A percentile compares a stretch with the other conserved stretches of the same genome.
These are phyloP conservation scores for Pseudogymnoascus destructans DNA, from an alignment of 2,329 filamentous ascomycete species.

Conservation along the genomic window DNA sequence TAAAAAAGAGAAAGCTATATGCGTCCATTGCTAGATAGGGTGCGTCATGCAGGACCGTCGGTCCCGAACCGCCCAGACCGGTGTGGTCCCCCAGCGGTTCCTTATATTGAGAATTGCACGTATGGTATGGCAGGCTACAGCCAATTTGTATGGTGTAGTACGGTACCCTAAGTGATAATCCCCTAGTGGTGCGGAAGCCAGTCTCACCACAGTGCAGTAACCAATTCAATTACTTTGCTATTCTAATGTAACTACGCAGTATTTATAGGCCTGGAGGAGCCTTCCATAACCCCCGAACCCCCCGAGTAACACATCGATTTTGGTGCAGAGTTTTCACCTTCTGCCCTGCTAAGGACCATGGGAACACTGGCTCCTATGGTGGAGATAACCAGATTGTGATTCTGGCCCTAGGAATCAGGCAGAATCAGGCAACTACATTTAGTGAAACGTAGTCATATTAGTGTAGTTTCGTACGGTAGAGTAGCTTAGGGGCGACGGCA, in stretches of 20 bases:
- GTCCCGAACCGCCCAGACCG: too few species aligned
- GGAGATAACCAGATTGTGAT: not conserved
- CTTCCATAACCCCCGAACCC: not conserved
- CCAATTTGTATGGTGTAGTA: not conserved
- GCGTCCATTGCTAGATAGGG: slow-evolving; percentile 36
- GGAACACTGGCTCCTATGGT: not conserved
- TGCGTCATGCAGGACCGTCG: too few species aligned
- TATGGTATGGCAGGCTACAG: not conserved
- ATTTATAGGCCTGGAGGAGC: not conserved
- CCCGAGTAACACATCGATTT: not conserved
- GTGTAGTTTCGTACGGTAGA: too few species aligned
- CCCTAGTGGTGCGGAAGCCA: not conserved
- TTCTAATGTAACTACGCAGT: not conserved
- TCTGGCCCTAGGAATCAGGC: too few species aligned
- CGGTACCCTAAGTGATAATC: not conserved
- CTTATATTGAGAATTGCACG: not conserved
- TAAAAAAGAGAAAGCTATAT: slow-evolving; percentile 13
- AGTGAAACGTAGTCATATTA: too few species aligned
- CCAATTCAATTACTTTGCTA: not conserved
- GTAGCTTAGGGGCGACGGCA: too few species aligned
- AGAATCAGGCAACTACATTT: too few species aligned
- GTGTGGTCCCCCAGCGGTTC: too few species aligned
- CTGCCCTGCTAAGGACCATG: not conserved
- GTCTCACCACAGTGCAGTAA: not conserved
- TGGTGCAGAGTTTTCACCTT: not conserved